Base-by-base conservation (phyloP, 2,329 filamentous ascomycete genomes). In the Teratosphaeriaceae sp. region DNA sequence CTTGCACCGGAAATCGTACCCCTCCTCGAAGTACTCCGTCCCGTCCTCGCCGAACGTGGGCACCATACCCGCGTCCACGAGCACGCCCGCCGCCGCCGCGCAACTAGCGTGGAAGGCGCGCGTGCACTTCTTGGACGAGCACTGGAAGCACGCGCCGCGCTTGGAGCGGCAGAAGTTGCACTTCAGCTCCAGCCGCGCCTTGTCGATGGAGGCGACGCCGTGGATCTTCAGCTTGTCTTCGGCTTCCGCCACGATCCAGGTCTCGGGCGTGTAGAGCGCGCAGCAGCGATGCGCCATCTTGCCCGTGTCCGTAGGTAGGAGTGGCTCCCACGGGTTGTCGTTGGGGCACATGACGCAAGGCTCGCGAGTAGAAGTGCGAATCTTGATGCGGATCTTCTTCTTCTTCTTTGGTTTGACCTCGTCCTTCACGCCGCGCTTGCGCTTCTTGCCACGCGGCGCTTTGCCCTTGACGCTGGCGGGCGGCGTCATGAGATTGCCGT, bases 81-180 rank as follows among this genome's bases (percentile, higher is more conserved):
- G 85, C 2, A 96, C 88, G 44, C 92, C 92, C 26, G 89, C 90
- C 18, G 90, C 82, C 6, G 88, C 84, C 2, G 92, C 92, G 62
- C 92, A 98, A 1, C 89, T 97, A 13, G 90, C 86, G 62, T 98
- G 92, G 65, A 96, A 98, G 7, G 90, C 84, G 50, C 92, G 76
- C 3, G 87, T 84, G 58, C 92, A 98, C 63, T 95, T 97, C 70
- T 89, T 90, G 54, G 88, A 84, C 1, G 88, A 94, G 66, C 92
- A 98, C 64, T 97, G 90, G 68, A 98, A 94, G 67, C 90, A 96
- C 13, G 88, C 88, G n/a, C 92, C 92, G 44, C 85, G 85, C 65
- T 92, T 94, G 23, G 88, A 94, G 24, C 89, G 86, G 61, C 92
- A 98, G 67, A 87, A 95, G 48, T 94, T 80, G 64, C 92, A 98